Conservation (phyloP, 2,329 filamentous ascomycete genomes). For the Acrocalymma vagum region DNA sequence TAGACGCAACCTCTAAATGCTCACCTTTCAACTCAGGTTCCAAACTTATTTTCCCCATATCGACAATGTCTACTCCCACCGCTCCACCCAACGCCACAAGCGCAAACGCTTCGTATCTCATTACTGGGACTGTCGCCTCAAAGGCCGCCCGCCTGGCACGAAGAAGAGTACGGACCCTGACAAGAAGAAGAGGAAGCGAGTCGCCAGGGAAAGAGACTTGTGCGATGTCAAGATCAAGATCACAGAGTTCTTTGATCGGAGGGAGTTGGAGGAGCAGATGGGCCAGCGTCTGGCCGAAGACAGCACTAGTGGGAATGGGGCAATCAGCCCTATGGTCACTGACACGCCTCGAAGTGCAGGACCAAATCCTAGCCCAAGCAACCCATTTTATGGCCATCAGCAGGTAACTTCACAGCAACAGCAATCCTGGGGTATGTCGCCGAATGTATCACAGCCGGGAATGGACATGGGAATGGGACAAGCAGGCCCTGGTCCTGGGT, state of each 20-base stretch:
- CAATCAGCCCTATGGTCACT: conserved; percentile 11
- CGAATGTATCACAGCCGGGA: conserved; percentile 20
- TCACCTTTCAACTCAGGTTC: conserved; percentile 62
- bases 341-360: conserved; percentile 9
- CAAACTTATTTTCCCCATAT: conserved; percentile 84
- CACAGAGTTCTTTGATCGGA: conserved; percentile 76
- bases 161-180: conserved; percentile 81
- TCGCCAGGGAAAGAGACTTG: conserved; percentile 77
- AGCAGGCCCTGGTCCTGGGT: conserved; percentile 11
- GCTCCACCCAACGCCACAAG: conserved; percentile 82
- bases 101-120: conserved; percentile 83
- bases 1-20: no score
- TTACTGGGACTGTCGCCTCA: conserved; percentile 86
- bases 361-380: conserved; percentile 13
- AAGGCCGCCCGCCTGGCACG: conserved; percentile 80
- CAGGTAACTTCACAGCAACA: conserved; percentile 22
- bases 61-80: conserved; percentile 85
- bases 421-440: conserved; percentile 34
- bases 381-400: conserved; percentile 32
- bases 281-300: conserved; percentile 34
- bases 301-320: conserved; percentile 12
- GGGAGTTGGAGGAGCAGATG: conserved; percentile 44
- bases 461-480: conserved; percentile 23
- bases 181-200: conserved; percentile 83
- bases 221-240: conserved; percentile 90